These are phyloP conservation scores for Diaporthe humulicola DNA, from an alignment of 2,329 filamentous ascomycete species.

Conservation along the genomic window DNA sequence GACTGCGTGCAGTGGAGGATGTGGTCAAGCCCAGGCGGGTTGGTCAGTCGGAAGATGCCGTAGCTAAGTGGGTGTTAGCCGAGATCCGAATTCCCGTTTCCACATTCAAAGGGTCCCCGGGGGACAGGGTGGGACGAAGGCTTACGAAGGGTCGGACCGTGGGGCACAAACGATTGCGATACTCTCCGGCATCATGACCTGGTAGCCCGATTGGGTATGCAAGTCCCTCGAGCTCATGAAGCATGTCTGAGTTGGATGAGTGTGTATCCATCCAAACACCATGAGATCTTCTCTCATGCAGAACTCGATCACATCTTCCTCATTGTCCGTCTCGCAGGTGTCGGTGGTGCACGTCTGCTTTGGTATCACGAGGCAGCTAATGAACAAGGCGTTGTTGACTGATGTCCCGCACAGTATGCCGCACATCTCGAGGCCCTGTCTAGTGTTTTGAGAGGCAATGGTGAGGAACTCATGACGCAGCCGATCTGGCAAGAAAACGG, in stretches of 20 bases:
- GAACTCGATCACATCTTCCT: slow-evolving; percentile 87
- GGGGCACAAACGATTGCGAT: slow-evolving; percentile 98
- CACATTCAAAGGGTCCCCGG: background rate
- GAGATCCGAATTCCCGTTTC: background rate
- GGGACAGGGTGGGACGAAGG: slow-evolving; percentile 41
- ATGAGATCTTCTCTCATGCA: slow-evolving; percentile 87
- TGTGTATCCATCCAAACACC: slow-evolving; percentile 97
- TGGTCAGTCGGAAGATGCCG: slow-evolving; percentile 92
- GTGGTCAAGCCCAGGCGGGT: slow-evolving; percentile 90
- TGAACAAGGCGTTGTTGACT: slow-evolving; percentile 93
- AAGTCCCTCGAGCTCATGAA: slow-evolving; percentile 97
- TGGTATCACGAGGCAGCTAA: slow-evolving; percentile 89
- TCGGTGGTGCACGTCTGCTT: slow-evolving; percentile 92
- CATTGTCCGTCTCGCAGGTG: slow-evolving; percentile 94
- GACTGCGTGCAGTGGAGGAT: slow-evolving; percentile 83
- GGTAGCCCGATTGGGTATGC: slow-evolving; percentile 94
- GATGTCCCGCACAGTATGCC: slow-evolving; percentile 93
- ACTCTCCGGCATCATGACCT: slow-evolving; percentile 96
- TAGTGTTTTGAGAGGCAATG: slow-evolving; percentile 82
- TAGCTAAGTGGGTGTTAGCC: slow-evolving; percentile 65
- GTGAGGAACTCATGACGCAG: slow-evolving; percentile 82
- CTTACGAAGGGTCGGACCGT: slow-evolving; percentile 80
- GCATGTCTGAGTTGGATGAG: slow-evolving; percentile 95
- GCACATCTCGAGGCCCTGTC: slow-evolving; percentile 89
- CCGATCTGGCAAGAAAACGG: slow-evolving; percentile 85